Conservation (phyloP, 1,284 basidiomycete genomes). For the Cutaneotrichosporon dermatis region DNA sequence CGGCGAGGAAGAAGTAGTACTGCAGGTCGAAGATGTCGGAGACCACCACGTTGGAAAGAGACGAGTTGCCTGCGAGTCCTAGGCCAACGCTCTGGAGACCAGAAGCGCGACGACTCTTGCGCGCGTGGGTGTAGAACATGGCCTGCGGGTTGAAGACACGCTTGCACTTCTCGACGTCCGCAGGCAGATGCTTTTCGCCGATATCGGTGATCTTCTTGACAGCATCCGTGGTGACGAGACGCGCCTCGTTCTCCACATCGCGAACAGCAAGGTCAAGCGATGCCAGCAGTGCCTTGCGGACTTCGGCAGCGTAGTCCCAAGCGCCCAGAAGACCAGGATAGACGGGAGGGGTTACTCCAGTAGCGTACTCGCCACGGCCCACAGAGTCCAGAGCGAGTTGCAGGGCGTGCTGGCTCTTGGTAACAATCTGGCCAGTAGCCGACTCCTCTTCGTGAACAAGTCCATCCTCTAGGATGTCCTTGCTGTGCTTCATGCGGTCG, state of each 20-base stretch:
- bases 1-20: conserved; percentile 60
- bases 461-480: conserved; percentile 69
- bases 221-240: conserved; percentile 63
- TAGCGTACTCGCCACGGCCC: conserved; percentile 62
- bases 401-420: conserved; percentile 61
- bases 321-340: conserved; percentile 84
- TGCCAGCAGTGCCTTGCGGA: conserved; percentile 66
- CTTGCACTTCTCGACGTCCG: conserved; percentile 69
- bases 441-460: conserved; percentile 78
- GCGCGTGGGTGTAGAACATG: conserved; percentile 69
- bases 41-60: conserved; percentile 47
- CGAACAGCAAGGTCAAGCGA: conserved; percentile 80
- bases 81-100: conserved; percentile 41
- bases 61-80: conserved; percentile 38
- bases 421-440: conserved; percentile 58
- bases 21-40: conserved; percentile 86
- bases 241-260: conserved; percentile 77
- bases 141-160: conserved; percentile 90
- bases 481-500: conserved; percentile 74
- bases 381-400: conserved; percentile 71
- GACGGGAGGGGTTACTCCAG: conserved; percentile 58
- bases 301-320: conserved; percentile 85
- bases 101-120: conserved; percentile 52
- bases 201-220: conserved; percentile 67
- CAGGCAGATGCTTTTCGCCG: conserved; percentile 75